Percentiles rank a stretch among this genome's conserved stretches.
Evolutionary conservation across 305 asterid genomes (phyloP).

Genomic region (Fraxinus baroniana): DNA sequence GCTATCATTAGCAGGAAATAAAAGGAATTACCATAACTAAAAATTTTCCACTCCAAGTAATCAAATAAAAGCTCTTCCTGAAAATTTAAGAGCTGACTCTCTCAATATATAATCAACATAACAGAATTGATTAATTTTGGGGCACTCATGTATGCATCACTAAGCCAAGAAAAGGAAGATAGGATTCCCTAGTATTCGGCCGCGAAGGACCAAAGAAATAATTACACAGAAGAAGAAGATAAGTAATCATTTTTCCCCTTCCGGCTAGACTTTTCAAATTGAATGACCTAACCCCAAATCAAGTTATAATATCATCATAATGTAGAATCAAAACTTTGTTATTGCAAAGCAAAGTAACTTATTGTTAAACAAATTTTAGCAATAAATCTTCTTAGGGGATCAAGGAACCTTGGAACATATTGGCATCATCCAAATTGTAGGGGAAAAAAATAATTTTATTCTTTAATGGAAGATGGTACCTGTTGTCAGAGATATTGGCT

Average conservation of each 20-base stretch:
- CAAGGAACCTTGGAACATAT: constrained; percentile 4
- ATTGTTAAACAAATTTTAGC: not conserved
- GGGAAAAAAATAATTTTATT: not conserved
- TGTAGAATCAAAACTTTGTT: not conserved
- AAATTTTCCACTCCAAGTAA: not conserved
- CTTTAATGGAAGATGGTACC: constrained; percentile 43
- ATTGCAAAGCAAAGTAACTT: not conserved
- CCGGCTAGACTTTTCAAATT: not conserved
- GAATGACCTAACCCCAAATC: not conserved
- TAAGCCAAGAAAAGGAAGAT: not conserved
- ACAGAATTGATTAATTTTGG: not conserved
- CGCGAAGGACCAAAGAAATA: not conserved
- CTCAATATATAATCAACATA: not conserved
- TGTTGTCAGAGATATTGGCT: constrained; percentile 66
- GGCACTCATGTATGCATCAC: not conserved
- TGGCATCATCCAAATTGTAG: constrained; percentile 9
- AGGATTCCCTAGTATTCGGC: not conserved
- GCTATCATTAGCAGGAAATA: not conserved
- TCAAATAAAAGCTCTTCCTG: not conserved
- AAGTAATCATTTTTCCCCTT: not conserved
- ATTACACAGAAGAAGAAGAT: not conserved
- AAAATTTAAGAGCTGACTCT: not conserved
- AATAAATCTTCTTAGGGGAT: not conserved
- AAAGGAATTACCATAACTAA: not conserved
- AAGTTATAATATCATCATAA: constrained; percentile 4